Conservation (phyloP, 768 basidiomycete genomes). For the Boletales sp. region DNA sequence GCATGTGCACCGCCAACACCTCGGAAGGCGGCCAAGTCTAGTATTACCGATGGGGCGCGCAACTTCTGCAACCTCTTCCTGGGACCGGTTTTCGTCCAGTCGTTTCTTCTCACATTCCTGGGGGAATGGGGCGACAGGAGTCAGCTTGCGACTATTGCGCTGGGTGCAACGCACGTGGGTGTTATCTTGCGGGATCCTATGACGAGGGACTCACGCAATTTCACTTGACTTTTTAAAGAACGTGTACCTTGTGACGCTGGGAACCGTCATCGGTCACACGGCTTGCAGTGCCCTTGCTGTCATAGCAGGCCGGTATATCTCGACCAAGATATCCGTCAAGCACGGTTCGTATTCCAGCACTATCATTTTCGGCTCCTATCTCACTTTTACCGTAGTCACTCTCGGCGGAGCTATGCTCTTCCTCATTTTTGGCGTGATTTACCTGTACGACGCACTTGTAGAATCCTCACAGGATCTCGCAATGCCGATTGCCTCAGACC, state of each 20-base stretch:
- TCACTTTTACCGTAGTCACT: conserved; percentile 55
- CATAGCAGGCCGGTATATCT: conserved; percentile 88
- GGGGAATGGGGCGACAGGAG: conserved; percentile 99
- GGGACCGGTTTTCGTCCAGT: conserved; percentile 93
- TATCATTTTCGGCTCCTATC: background rate
- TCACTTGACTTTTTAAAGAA: conserved; percentile 50
- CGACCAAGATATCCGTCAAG: conserved; percentile 93
- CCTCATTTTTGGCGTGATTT: conserved; percentile 77
- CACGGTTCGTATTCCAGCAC: conserved; percentile 53
- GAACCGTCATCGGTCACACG: conserved; percentile 86
- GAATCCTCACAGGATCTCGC: conserved; percentile 17
- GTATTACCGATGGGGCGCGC: conserved; percentile 58
- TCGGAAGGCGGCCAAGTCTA: conserved; percentile 17
- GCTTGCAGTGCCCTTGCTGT: conserved; percentile 88
- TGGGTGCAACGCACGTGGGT: conserved; percentile 91
- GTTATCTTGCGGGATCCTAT: background rate
- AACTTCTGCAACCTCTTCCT: conserved; percentile 82
- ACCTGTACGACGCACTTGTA: conserved; percentile 61
- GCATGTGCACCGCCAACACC: conserved; percentile 11
- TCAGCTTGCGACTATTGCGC: conserved; percentile 94
- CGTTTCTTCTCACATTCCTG: conserved; percentile 93
- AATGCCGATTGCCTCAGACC: conserved; percentile 13
- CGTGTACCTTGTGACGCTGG: conserved; percentile 85
- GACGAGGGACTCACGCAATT: conserved; percentile 4
- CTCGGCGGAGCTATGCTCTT: conserved; percentile 80